Base-by-base conservation (phyloP, 1,139 yeast genomes). In the Debaryomycetaceae sp. region DNA sequence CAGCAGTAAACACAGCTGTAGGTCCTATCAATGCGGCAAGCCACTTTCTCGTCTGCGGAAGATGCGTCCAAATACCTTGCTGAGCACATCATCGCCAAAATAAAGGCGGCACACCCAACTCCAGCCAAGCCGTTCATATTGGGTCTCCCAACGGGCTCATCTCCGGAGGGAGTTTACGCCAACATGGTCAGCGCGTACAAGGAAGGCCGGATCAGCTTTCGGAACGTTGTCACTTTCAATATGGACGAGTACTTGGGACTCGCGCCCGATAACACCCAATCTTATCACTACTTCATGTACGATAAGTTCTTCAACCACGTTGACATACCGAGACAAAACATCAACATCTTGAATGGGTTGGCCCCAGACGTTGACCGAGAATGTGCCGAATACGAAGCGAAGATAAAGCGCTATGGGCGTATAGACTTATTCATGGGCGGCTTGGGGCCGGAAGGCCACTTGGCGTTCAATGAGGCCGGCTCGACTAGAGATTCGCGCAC, bases 121-220 rank as follows among this genome's bases (percentile, higher is more conserved):
- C 43, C 68, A 2, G 39, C 50, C 1, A 62, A 52, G 30, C 82
- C 82, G 4, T 77, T 73, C 50, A 78, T 77, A 2, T 49, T 76
- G 29, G 83, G 83, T 1, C 65, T 76, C 31, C 83, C 83, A 19
- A 77, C 83, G 2, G 83, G 83, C 1, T 75, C 82, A 4, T 74
- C 81, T 3, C 83, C 83, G 9, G 81, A 75, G 45, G 75, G 72
- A 3, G 71, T 76, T 5, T 76, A 76, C 45, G 58, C 65, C 30
- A 53, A 57, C 34, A 56, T 76, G 30, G 68, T 76, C 25, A 56
- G 58, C 33, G 70, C 73, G 9, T 59, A 74, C 53, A 61, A 62
- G 38, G 43, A 48, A 21, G 75, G 75, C 13, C 49, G 49, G 29
- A 61, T 76, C 9, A 58, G 68, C 16, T 76, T 77, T 53, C 56